These are phyloP conservation scores for Berkeleyomyces rouxiae DNA, from an alignment of 2,329 filamentous ascomycete genomes.

Conservation along the genomic window DNA sequence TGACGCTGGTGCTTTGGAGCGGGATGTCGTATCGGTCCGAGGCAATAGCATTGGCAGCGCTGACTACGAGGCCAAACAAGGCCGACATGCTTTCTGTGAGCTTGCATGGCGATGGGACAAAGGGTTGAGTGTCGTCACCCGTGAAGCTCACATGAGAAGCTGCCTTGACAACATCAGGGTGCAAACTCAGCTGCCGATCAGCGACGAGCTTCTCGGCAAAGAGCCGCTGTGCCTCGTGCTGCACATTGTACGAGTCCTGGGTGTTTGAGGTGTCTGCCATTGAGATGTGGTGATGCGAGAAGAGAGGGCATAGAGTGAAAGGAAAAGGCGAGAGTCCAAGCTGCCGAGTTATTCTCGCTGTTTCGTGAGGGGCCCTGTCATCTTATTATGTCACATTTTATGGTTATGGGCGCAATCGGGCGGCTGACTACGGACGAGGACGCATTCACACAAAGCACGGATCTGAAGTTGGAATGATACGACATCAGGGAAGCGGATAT, in stretches of 20 bases:
- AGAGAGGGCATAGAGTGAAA: neutral
- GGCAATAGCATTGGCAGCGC: conserved; percentile 10
- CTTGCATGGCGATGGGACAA: conserved; percentile 23
- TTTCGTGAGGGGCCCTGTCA: no score
- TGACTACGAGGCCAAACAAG: conserved; percentile 20
- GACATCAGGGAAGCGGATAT: neutral
- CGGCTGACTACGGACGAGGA: neutral
- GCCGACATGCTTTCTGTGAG: conserved; percentile 27
- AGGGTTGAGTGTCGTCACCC: conserved; percentile 16
- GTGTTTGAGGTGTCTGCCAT: neutral
- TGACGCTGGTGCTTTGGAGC: conserved; percentile 11
- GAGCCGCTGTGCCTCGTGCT: conserved; percentile 4
- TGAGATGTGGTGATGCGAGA: neutral
- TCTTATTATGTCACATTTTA: neutral
- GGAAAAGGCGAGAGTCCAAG: neutral
- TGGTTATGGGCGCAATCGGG: neutral
- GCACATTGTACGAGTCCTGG: neutral
- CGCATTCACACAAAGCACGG: neutral
- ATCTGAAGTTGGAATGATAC: neutral
- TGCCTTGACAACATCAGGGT: neutral
- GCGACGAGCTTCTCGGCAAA: conserved; percentile 1
- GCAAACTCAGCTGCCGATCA: neutral
- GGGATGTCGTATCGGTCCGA: conserved; percentile 9
- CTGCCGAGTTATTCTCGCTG: neutral
- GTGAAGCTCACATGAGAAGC: neutral